Conservation (phyloP, 352 stramenopile species). For the Phytophthora capsici region DNA sequence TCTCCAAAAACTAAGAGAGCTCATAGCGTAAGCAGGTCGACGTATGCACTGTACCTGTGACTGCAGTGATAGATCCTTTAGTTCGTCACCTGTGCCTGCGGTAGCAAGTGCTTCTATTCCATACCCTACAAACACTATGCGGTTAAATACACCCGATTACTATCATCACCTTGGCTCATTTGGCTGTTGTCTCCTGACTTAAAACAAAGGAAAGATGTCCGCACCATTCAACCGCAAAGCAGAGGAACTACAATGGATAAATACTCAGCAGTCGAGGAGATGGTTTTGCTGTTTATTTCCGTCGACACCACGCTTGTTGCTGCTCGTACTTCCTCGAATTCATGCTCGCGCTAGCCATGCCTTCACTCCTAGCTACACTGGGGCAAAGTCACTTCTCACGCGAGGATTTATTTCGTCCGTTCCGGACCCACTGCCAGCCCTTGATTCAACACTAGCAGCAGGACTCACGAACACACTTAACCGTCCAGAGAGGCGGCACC, state of each 20-base stretch:
- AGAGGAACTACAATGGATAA: background rate
- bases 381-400: constrained; percentile 22
- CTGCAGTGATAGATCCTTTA: constrained; percentile 35
- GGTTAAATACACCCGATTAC: constrained; percentile 26
- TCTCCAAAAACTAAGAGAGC: constrained; percentile 53
- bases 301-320: constrained; percentile 36
- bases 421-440: constrained; percentile 17
- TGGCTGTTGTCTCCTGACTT: background rate
- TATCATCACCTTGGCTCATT: background rate
- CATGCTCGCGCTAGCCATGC: constrained; percentile 16
- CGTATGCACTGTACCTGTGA: constrained; percentile 6
- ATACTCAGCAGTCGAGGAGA: constrained; percentile 26
- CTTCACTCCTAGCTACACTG: constrained; percentile 33
- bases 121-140: constrained; percentile 17
- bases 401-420: constrained; percentile 31
- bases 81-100: constrained; percentile 14
- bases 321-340: constrained; percentile 38
- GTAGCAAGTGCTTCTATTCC: constrained; percentile 9
- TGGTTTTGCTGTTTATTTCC: constrained; percentile 47
- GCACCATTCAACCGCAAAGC: background rate
- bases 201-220: background rate
- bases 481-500: constrained; percentile 96
- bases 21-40: constrained; percentile 3
- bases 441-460: constrained; percentile 16
- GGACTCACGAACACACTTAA: constrained; percentile 43